A percentile compares a stretch with the other conserved stretches of the same genome.
These are phyloP conservation scores for Penicillium dipodomyicola DNA, from an alignment of 495 filamentous ascomycete species.

Conservation along the genomic window DNA sequence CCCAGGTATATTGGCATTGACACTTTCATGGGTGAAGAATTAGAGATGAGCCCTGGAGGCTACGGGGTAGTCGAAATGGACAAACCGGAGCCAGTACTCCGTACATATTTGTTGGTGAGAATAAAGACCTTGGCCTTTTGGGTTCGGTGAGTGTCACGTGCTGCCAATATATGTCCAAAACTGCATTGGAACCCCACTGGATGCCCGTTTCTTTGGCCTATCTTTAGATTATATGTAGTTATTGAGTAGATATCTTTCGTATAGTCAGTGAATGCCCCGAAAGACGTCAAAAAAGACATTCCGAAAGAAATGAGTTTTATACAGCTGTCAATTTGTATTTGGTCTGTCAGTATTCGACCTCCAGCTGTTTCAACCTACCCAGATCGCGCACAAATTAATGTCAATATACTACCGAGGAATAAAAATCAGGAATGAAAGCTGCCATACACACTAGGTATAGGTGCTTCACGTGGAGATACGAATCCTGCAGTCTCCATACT, in stretches of 20 bases:
- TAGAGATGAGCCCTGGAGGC: not conserved
- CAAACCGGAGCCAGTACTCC: not conserved
- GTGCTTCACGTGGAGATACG: not conserved
- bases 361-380: not conserved
- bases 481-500: not conserved
- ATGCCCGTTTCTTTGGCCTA: not conserved
- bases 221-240: not conserved
- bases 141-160: not conserved
- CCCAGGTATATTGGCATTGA: not conserved
- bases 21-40: not conserved
- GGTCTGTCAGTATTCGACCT: not conserved
- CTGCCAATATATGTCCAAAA: not conserved
- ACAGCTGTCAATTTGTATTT: not conserved
- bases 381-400: not conserved
- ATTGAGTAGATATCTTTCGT: not conserved
- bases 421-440: not conserved
- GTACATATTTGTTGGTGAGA: not conserved
- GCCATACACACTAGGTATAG: not conserved
- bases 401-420: not conserved
- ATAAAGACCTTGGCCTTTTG: not conserved
- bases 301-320: not conserved
- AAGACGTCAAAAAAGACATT: not conserved
- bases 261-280: not conserved
- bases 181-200: not conserved
- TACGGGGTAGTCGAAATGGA: not conserved